Evolutionary conservation across 225 moss, liverwort and hornwort genomes (phyloP), one percentile per base, ranked within the genome.

Genomic region (Antitrichia curtipendula): DNA sequence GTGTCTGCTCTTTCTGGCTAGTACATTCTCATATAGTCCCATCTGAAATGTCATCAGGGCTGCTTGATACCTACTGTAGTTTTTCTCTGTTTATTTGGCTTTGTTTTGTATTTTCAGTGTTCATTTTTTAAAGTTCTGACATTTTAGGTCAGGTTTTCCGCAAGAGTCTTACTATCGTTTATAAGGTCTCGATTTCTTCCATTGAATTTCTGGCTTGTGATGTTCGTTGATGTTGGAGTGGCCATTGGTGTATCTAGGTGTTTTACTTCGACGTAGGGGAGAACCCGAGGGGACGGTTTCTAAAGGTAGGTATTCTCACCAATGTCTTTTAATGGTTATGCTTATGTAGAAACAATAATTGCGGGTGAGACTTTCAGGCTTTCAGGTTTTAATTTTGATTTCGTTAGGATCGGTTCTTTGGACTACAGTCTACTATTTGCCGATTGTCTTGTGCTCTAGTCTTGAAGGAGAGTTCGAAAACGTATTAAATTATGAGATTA

Each of bases 241-340:
- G 59, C 53, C 61, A 58, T 87, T 76, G 90, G 63, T 81, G 54
- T 61, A 65, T 88, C 71, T 86, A 94, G 94, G 94, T 94, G 66
- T 94, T 94, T 75, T 92, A 94, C 87, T 93, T 94, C 78, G 93
- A 94, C 59, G 93, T 94, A 36, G 93, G 94, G 53, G 94, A 92
- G 87, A 93, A 93, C 50, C 94, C 78, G 86, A 94, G 94, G 86
- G 94, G 94, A 60, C 92, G 93, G 36, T 93, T 94, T 87, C 45
- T 94, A 36, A 94, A 94, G 91, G 94, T 94, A 88, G 57, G 38
- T 18, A 62, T 72, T n/a, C 59, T 74, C 47, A 77, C 43, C 12
- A 66, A 22, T 88, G 49, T 76, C 43, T 16, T 72, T 71, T 41
- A 45, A 41, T 76, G 83, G n/a, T 70, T 86, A 25, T 84, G 18